These are phyloP conservation scores for Penicillium sclerotigenum DNA, from an alignment of 2,329 filamentous ascomycete species.

Conservation along the genomic window DNA sequence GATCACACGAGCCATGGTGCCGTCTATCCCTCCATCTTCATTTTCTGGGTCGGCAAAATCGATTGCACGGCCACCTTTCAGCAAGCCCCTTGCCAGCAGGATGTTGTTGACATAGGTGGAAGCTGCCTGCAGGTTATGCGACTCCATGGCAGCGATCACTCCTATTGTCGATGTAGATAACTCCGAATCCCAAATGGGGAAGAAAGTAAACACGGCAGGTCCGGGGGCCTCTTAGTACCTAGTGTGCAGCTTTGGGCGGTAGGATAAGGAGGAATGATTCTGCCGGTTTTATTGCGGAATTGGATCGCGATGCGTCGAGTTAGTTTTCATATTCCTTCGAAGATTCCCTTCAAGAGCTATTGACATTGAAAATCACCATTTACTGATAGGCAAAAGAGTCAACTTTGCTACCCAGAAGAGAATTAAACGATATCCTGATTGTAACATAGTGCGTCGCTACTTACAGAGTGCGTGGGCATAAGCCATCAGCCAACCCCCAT, in stretches of 20 bases:
- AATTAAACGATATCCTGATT: background rate
- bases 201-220: conserved; percentile 43
- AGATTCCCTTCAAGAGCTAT: background rate
- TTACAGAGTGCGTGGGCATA: background rate
- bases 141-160: conserved; percentile 39
- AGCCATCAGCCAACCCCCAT: background rate
- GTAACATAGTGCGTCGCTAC: background rate
- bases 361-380: background rate
- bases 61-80: conserved; percentile 59
- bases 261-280: conserved; percentile 4
- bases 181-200: conserved; percentile 37
- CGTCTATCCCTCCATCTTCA: conserved; percentile 57
- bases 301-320: background rate
- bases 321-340: background rate
- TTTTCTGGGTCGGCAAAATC: conserved; percentile 75
- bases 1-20: conserved; percentile 81
- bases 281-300: background rate
- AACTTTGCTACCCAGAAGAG: no score
- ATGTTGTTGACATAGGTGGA: conserved; percentile 65
- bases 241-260: conserved; percentile 17
- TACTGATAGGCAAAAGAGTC: no score
- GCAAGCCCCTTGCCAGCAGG: conserved; percentile 60
- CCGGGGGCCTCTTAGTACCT: conserved; percentile 21
- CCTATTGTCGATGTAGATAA: conserved; percentile 14
- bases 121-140: conserved; percentile 56